Conservation (phyloP, 2,329 filamentous ascomycete genomes). For the Pseudogymnoascus verrucosus region DNA sequence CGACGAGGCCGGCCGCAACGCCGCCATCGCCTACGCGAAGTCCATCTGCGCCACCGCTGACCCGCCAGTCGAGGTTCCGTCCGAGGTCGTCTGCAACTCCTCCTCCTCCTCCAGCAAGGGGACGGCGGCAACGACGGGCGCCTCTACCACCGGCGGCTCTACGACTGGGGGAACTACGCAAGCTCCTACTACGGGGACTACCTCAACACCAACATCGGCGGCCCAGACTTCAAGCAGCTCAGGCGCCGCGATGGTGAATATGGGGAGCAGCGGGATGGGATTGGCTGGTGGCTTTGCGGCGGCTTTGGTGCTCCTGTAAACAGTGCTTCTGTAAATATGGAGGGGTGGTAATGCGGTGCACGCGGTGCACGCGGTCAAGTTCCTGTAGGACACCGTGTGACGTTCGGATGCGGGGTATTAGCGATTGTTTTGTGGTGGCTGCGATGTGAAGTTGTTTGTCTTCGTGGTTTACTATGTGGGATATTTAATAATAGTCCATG, state of each 20-base stretch:
- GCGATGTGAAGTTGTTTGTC: not conserved
- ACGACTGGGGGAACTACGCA: not conserved
- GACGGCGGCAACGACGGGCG: not conserved
- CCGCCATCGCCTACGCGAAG: slow-evolving; percentile 27
- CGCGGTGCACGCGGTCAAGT: too few relatives aligned
- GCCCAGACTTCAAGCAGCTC: not conserved
- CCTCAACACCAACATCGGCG: not conserved
- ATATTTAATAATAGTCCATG: not conserved
- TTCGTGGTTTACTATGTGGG: not conserved
- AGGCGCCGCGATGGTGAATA: not conserved
- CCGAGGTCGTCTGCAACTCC: not conserved
- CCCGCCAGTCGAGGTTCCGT: slow-evolving; percentile 21
- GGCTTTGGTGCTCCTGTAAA: not conserved
- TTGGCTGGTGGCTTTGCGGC: not conserved
- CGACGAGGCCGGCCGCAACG: slow-evolving; percentile 31
- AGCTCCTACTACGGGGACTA: not conserved
- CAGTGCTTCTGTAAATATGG: not conserved
- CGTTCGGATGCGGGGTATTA: not conserved
- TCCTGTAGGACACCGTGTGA: not conserved
- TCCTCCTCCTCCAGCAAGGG: not conserved
- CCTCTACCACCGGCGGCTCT: not conserved
- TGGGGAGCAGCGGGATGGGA: not conserved
- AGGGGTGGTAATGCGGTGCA: not conserved
- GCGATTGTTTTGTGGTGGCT: not conserved
- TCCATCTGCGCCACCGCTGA: slow-evolving; percentile 29